Percentiles rank a stretch among this genome's conserved stretches.
Evolutionary conservation across 805 yeast species (phyloP).

Genomic region (Dipodascus geniculatus): DNA sequence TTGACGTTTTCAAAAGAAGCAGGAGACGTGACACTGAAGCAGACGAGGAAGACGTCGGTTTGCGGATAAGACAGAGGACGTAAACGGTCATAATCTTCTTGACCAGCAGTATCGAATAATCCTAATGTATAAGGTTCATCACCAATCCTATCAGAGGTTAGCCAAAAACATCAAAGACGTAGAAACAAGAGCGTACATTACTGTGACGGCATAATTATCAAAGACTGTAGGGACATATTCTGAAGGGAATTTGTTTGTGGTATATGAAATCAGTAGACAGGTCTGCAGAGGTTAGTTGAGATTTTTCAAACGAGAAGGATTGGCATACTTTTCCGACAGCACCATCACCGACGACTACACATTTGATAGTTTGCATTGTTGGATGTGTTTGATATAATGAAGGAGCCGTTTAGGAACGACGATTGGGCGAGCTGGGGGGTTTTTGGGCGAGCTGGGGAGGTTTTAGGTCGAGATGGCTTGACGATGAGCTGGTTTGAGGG

Average conservation of each 20-base stretch:
- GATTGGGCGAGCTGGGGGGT: too few species aligned
- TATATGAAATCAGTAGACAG: conserved; percentile 87
- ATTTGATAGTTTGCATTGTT: conserved; percentile 40
- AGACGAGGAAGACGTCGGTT: conserved; percentile 90
- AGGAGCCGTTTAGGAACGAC: too few species aligned
- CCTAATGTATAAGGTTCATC: conserved; percentile 97
- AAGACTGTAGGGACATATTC: conserved; percentile 98
- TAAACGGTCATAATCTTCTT: conserved; percentile 95
- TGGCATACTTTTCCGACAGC: conserved; percentile 77
- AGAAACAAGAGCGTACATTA: conserved; percentile 20
- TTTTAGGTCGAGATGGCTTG: too few species aligned
- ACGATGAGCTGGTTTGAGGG: too few species aligned
- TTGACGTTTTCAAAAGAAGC: conserved; percentile 95
- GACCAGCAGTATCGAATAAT: conserved; percentile 97
- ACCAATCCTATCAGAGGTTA: conserved; percentile 75
- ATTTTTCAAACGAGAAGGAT: background rate
- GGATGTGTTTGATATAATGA: too few species aligned
- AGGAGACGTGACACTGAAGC: conserved; percentile 94
- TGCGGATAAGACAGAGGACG: conserved; percentile 96
- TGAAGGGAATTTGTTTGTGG: conserved; percentile 94
- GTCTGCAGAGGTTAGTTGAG: conserved; percentile 35
- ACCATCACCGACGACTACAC: conserved; percentile 99
- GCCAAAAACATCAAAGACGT: background rate
- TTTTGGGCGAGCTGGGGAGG: too few species aligned
- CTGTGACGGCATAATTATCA: conserved; percentile 47